Conservation (phyloP, 371 early-diverging fungal species). For the Haplosporangium sp. region DNA sequence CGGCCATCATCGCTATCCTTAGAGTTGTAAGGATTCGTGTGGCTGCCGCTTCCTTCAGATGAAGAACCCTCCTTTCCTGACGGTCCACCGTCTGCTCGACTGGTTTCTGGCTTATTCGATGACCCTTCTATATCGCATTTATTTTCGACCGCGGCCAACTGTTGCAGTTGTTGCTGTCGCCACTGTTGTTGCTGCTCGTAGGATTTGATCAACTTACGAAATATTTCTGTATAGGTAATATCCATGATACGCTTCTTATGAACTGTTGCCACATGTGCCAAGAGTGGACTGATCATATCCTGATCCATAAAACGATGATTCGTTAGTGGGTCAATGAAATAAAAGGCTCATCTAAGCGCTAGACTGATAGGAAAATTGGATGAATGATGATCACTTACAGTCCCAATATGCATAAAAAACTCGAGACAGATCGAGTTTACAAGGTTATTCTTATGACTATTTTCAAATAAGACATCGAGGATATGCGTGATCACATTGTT, state of each 20-base stretch:
- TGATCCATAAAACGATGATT: constrained; percentile 23
- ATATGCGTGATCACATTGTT: constrained; percentile 75
- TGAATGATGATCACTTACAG: constrained; percentile 54
- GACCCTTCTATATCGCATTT: constrained; percentile 19
- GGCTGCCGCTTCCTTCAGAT: constrained; percentile 5
- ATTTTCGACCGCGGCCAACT: constrained; percentile 29
- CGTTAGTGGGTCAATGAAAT: neutral
- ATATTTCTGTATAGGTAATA: constrained; percentile 72
- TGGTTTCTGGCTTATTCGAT: neutral
- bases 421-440: constrained; percentile 91
- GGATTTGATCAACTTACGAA: constrained; percentile 62
- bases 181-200: constrained; percentile 67
- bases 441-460: constrained; percentile 78
- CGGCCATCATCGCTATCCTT: constrained; percentile 68
- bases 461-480: constrained; percentile 68
- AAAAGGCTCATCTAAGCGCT: neutral
- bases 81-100: constrained; percentile 5
- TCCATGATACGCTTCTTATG: constrained; percentile 68
- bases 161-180: neutral
- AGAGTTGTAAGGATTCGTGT: constrained; percentile 64
- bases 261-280: constrained; percentile 73
- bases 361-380: too few species aligned
- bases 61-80: neutral
- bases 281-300: constrained; percentile 75
- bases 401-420: constrained; percentile 81